Evolutionary conservation across 441 rosid species (phyloP).

Genomic region (Gossypium gossypioides): DNA sequence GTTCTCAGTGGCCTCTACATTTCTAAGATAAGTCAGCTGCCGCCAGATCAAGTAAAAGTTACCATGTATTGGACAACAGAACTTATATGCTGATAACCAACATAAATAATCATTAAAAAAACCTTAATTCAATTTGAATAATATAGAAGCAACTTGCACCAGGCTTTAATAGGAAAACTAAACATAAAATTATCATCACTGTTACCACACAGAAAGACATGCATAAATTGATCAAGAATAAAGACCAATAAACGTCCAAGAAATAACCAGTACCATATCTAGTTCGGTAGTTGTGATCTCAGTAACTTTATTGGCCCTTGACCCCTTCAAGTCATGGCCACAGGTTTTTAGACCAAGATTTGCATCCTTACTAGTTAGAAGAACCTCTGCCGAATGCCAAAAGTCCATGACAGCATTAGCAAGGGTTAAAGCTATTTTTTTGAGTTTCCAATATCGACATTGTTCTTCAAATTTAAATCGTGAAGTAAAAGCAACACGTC

Average conservation of each 20-base stretch:
- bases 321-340: conserved; percentile 26
- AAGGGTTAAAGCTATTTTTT: conserved; percentile 51
- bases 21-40: not conserved
- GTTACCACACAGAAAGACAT: conserved; percentile 7
- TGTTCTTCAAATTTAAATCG: conserved; percentile 51
- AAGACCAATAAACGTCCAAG: conserved; percentile 13
- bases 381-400: conserved; percentile 69
- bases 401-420: conserved; percentile 83
- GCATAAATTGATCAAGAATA: conserved; percentile 3
- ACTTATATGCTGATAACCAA: not conserved
- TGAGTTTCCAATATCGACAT: conserved; percentile 41
- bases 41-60: not conserved
- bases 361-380: conserved; percentile 24
- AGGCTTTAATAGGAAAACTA: not conserved
- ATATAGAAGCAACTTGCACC: not conserved
- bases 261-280: conserved; percentile 33
- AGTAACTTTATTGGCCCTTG: conserved; percentile 32
- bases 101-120: not conserved
- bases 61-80: not conserved
- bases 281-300: conserved; percentile 31
- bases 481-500: conserved; percentile 53
- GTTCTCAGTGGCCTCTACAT: not conserved
- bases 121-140: not conserved
- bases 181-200: conserved; percentile 1
- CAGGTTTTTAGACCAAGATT: conserved; percentile 24